Evolutionary conservation across 179 eudicot species (phyloP).

Genomic region (Drosera spatulata): DNA sequence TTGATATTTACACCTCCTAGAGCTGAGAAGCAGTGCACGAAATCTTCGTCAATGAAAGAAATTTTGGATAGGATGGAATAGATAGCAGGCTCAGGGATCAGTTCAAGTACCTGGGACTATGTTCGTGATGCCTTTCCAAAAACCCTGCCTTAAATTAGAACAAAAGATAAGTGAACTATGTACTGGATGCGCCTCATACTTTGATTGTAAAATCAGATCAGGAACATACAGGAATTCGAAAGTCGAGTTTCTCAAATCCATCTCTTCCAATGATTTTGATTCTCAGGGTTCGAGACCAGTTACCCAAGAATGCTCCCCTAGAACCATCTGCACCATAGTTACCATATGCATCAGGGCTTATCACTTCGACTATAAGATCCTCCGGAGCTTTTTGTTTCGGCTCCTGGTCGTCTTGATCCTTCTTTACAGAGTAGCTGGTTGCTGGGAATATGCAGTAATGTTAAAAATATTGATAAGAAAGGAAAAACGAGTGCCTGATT

Average conservation of each 20-base stretch:
- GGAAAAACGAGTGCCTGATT: not conserved
- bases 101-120: conserved; percentile 78
- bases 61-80: too few species aligned
- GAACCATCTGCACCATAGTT: conserved; percentile 36
- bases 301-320: conserved; percentile 36
- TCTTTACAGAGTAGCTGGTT: conserved; percentile 25
- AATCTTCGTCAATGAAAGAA: not conserved
- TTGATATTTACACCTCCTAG: conserved; percentile 83
- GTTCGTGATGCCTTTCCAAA: conserved; percentile 74
- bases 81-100: not conserved
- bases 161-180: not conserved
- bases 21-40: conserved; percentile 29
- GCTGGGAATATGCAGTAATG: conserved; percentile 18
- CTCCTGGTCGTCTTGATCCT: conserved; percentile 26
- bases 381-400: conserved; percentile 23
- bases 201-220: not conserved
- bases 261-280: conserved; percentile 78
- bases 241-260: conserved; percentile 82
- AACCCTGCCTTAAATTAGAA: conserved; percentile 75
- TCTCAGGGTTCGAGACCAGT: conserved; percentile 76
- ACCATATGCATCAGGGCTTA: conserved; percentile 57
- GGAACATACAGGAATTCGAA: conserved; percentile 75
- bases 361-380: conserved; percentile 50
- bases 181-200: not conserved
- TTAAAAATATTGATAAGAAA: conserved; percentile 3